A percentile compares a stretch with the other conserved stretches of the same genome.
phyloP scores from a whole-genome alignment of 164 flowering plant species.

The Euptelea pleiosperma region DNA sequence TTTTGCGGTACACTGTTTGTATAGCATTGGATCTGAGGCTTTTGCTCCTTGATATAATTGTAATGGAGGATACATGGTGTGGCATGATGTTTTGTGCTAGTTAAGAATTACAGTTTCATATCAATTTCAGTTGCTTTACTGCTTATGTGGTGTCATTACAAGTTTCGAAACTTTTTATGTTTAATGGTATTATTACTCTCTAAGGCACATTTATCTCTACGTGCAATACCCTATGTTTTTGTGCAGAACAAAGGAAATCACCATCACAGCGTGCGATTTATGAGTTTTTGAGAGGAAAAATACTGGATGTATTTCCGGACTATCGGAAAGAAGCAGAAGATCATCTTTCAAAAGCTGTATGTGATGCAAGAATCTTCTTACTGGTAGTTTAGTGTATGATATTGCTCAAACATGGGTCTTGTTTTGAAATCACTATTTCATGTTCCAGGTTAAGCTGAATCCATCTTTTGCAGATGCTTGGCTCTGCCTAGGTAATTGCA shows the following conservation, averaged over 20 bases:
- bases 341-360: slow-evolving; percentile 94
- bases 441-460: slow-evolving; percentile 82
- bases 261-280: slow-evolving; percentile 58
- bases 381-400: slow-evolving; percentile 2
- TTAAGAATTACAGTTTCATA: no score
- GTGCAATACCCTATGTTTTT: neutral
- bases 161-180: neutral
- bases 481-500: slow-evolving; percentile 82
- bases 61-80: no score
- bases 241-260: slow-evolving; percentile 61
- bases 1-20: no score
- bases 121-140: no score
- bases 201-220: neutral
- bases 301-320: slow-evolving; percentile 71
- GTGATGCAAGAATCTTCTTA: slow-evolving; percentile 18
- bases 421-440: slow-evolving; percentile 17
- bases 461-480: slow-evolving; percentile 95
- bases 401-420: slow-evolving; percentile 7
- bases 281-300: slow-evolving; percentile 83
- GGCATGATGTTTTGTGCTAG: no score
- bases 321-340: slow-evolving; percentile 88
- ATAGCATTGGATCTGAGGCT: no score
- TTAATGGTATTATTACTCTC: neutral
- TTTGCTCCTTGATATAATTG: no score
- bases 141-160: neutral